Evolutionary conservation across 345 rosid species (phyloP), one percentile per base, ranked within the genome.

Genomic region (Boechera divaricarpa): DNA sequence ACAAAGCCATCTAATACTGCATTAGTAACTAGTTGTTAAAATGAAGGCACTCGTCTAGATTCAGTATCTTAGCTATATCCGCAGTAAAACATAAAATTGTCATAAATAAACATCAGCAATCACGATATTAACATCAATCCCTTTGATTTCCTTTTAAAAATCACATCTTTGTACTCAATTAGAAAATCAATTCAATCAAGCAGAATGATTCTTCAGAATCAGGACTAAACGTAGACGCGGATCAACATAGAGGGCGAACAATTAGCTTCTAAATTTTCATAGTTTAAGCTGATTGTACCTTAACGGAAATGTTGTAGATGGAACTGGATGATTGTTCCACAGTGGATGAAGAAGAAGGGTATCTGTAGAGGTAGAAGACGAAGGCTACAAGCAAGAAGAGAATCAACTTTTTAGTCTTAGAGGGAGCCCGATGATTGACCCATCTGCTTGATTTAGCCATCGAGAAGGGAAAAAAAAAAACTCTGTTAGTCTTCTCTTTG

Each of bases 231-330:
- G 35, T 48, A 0, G 32, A 33, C 10, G 4, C 5, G 24, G 61
- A 55, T 26, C 61, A 65, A 57, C 29, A 29, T 47, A 12, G 2
- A 24, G n/a, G 3, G 47, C 5, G 55, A 68, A 7, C 9, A 32
- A 61, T 15, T 54, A 54, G 49, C 35, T 5, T 10, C 6, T 15
- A 29, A 70, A 76, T 3, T 7, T 33, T 10, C 33, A 9, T 9
- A 11, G 49, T 54, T 63, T 9, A 33, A 53, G 70, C 45, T 48
- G 56, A 79, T 10, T 21, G 69, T 72, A 93, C 97, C 97, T 86
- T 89, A 79, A 93, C 91, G 49, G 89, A 77, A 85, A 93, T 86
- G 64, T 86, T 83, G 81, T 86, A 89, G 47, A 93, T 53, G 68
- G 97, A 89, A 29, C 77, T 86, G 60, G 87, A 66, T 6, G 81